Conservation (phyloP, 371 early-diverging fungal species). For the Apophysomyces elegans region DNA sequence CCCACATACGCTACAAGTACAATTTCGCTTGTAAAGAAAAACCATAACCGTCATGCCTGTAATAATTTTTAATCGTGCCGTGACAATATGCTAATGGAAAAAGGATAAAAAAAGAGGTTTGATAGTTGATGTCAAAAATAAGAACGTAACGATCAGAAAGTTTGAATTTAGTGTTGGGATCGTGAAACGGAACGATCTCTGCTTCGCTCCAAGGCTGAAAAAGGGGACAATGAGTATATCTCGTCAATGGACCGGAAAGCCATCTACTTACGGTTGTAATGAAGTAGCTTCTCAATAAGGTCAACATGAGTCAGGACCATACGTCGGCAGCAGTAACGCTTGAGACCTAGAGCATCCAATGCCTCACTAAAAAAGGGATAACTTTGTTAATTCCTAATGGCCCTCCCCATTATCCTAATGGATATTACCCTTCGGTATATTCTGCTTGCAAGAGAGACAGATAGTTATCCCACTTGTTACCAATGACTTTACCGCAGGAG, state of each 20-base stretch:
- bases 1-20: too few relatives aligned
- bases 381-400: neutral
- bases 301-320: conserved; percentile 99
- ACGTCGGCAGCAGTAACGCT: conserved; percentile 99
- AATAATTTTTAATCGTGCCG: too few relatives aligned
- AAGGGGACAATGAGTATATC: neutral
- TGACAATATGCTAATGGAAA: too few relatives aligned
- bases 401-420: neutral
- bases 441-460: conserved; percentile 80
- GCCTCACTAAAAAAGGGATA: conserved; percentile 71
- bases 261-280: conserved; percentile 84
- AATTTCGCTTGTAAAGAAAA: too few relatives aligned
- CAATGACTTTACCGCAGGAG: conserved; percentile 98
- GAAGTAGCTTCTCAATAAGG: conserved; percentile 97
- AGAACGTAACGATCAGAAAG: too few relatives aligned
- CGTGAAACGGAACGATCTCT: conserved; percentile 10
- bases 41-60: too few relatives aligned
- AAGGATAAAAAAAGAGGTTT: too few relatives aligned
- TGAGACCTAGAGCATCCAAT: conserved; percentile 91
- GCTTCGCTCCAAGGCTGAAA: conserved; percentile 29
- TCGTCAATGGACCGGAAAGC: neutral
- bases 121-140: too few relatives aligned
- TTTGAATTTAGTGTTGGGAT: too few relatives aligned
- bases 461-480: conserved; percentile 98
- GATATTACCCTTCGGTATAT: conserved; percentile 75